Base-by-base conservation (phyloP, 306 rosid species). In the Cajanus cajan region DNA sequence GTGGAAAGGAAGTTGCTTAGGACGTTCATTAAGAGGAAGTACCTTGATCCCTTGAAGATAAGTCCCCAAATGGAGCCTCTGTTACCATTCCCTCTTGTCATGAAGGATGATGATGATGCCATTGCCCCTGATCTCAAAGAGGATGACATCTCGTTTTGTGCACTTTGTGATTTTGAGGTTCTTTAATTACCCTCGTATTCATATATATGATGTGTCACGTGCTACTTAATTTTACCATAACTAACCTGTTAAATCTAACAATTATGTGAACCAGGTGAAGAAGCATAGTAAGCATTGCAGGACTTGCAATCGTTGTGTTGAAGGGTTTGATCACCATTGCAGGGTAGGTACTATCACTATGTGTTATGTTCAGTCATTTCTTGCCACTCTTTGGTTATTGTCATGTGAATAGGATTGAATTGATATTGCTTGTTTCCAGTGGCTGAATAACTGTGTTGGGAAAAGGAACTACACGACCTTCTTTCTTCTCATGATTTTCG, bases 251-350 rank as follows among this genome's bases (percentile, higher is more conserved):
- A 19, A 74, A 41, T 65, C 21, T 10, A 21, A 61, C 18, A 34
- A 16, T 59, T 21, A 0, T 51, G 18, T 63, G 50, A 65, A 71
- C 68, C 85, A 93, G 96, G 98, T 94, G 82, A 90, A 88, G 55
- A 95, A 82, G 74, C 90, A 81, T 47, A 90, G 99, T 80, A 95
- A 95, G 83, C 99, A 95, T 71, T 95, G 99, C 82, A 89, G 98
- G 71, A 90, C 97, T 57, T 95, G 98, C 85, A 92, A 95, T 84
- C 94, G 98, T 2, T 95, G 99, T 6, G 99, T 93, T 45, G 97
- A 95, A 83, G 97, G 97, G 36, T 93, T 95, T 50, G 99, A 95
- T 86, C 99, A 93, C 82, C 98, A 95, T 83, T 95, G 99, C 88
- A 87, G 97, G 91, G 98, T 95, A 39, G 79, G 88, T 55, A 65